A percentile compares a stretch with the other conserved stretches of the same genome.
phyloP scores from a whole-genome alignment of 1,284 basidiomycete genomes.

The Ceratobasidium theobromae region DNA sequence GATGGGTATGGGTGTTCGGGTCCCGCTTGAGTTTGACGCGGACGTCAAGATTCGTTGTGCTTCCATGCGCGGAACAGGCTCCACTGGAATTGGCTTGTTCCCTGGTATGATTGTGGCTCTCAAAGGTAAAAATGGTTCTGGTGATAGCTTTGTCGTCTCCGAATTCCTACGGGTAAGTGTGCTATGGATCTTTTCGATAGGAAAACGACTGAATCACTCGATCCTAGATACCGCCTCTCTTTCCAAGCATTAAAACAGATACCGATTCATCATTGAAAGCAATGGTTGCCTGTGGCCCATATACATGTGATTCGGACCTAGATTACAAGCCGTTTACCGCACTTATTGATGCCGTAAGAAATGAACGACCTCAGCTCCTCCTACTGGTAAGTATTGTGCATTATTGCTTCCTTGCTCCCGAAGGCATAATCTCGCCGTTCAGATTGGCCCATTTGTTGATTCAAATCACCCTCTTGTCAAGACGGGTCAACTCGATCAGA shows the following conservation, averaged over 20 bases:
- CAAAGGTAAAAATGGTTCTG: conserved; percentile 90
- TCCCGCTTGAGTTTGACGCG: conserved; percentile 70
- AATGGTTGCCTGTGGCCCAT: conserved; percentile 76
- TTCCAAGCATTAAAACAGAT: conserved; percentile 42
- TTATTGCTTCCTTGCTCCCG: neutral
- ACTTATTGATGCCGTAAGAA: conserved; percentile 58
- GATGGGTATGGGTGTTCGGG: conserved; percentile 69
- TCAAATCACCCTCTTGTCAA: conserved; percentile 70
- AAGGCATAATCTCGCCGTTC: neutral
- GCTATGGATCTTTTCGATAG: neutral
- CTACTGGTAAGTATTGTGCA: conserved; percentile 62
- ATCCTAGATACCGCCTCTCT: conserved; percentile 39
- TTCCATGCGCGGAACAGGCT: conserved; percentile 50
- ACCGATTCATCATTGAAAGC: conserved; percentile 43
- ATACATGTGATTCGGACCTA: conserved; percentile 76
- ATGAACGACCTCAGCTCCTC: conserved; percentile 71
- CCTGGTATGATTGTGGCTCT: conserved; percentile 87
- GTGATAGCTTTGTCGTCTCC: conserved; percentile 78
- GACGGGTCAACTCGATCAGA: conserved; percentile 65
- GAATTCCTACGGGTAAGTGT: conserved; percentile 74
- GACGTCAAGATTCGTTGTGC: conserved; percentile 67
- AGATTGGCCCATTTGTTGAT: conserved; percentile 93
- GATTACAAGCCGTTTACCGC: conserved; percentile 67
- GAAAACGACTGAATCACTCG: neutral
- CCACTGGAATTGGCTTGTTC: conserved; percentile 77